A percentile compares a stretch with the other conserved stretches of the same genome.
phyloP scores from a whole-genome alignment of 345 rosid species.

The Populus davidiana region DNA sequence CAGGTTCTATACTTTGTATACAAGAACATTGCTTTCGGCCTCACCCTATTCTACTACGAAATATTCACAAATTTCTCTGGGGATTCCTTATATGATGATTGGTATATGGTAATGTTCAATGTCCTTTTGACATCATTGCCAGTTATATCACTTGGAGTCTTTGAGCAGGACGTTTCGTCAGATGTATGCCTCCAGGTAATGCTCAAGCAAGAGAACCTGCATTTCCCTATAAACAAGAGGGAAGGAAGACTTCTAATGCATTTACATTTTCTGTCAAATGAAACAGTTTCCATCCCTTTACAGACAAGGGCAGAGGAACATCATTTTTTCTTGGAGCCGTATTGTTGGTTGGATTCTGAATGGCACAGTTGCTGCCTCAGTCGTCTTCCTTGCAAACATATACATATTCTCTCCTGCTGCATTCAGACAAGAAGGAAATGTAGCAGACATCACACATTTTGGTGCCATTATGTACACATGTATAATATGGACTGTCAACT shows the following conservation, averaged over 20 bases:
- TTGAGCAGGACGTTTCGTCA: constrained; percentile 76
- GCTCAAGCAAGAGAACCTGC: background rate
- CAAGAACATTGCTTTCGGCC: constrained; percentile 81
- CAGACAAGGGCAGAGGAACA: constrained; percentile 65
- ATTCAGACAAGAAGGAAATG: constrained; percentile 39
- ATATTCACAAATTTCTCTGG: constrained; percentile 65
- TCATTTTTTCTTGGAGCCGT: constrained; percentile 64
- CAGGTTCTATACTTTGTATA: constrained; percentile 68
- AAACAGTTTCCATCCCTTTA: constrained; percentile 76
- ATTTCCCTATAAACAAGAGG: too few species aligned
- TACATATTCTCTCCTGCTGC: constrained; percentile 41
- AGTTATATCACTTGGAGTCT: constrained; percentile 65
- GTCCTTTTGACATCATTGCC: constrained; percentile 72
- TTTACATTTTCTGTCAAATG: background rate
- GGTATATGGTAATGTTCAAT: constrained; percentile 71
- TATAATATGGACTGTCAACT: constrained; percentile 66
- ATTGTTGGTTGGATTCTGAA: constrained; percentile 71
- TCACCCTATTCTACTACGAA: constrained; percentile 77
- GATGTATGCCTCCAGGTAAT: constrained; percentile 75
- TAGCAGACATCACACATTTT: constrained; percentile 44
- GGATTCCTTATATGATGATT: constrained; percentile 59
- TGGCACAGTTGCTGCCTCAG: constrained; percentile 50
- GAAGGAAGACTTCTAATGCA: background rate
- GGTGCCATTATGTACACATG: constrained; percentile 59
- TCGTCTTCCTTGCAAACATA: constrained; percentile 46